Conservation (phyloP, 257 asterid species). For the Knoxia roxburghii region DNA sequence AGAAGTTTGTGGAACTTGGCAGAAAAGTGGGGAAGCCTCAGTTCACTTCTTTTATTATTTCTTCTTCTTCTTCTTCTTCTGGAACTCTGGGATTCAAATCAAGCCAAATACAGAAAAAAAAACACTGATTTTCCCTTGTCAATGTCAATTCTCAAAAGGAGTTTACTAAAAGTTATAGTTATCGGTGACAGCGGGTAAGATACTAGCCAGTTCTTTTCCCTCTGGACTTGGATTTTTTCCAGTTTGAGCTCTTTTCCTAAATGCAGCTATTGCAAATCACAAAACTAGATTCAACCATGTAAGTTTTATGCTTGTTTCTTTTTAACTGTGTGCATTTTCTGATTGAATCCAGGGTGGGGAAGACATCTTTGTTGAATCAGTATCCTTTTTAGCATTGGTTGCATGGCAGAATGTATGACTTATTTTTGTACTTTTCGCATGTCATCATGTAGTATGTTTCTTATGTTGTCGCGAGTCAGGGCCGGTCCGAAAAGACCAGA, state of each 20-base stretch:
- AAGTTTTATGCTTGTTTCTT: not conserved
- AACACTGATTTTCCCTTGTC: not conserved
- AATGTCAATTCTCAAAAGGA: constrained; percentile 44
- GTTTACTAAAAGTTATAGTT: constrained; percentile 77
- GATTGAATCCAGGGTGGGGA: constrained; percentile 66
- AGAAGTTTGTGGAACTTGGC: no score
- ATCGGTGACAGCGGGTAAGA: constrained; percentile 89
- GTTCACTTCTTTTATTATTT: no score
- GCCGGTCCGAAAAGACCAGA: no score
- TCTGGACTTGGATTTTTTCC: not conserved
- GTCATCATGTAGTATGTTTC: not conserved
- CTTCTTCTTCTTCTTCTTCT: no score
- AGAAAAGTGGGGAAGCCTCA: no score
- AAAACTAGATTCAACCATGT: not conserved
- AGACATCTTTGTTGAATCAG: constrained; percentile 80
- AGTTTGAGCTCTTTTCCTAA: not conserved
- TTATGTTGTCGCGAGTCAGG: no score
- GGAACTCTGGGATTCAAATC: no score
- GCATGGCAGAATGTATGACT: not conserved
- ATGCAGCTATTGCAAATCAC: not conserved
- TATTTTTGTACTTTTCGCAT: not conserved
- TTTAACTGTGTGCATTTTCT: not conserved
- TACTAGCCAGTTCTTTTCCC: not conserved
- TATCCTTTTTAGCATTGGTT: constrained; percentile 39
- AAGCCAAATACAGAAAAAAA: not conserved